These are phyloP conservation scores for Epichloe gansuensis DNA, from an alignment of 2,329 filamentous ascomycete genomes.

Conservation along the genomic window DNA sequence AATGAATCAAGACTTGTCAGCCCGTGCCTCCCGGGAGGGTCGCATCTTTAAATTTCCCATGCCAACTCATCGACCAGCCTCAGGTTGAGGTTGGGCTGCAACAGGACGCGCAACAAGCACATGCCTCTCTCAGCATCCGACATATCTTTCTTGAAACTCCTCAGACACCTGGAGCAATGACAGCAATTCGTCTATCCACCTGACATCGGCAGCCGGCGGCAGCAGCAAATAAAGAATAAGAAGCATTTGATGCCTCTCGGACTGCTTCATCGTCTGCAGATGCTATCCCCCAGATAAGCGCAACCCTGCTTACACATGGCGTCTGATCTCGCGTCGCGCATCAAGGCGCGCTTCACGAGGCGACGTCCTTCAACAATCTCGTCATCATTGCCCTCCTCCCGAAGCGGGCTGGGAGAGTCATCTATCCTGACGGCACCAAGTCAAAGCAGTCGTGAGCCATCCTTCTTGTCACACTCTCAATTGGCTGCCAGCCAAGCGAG, in stretches of 20 bases:
- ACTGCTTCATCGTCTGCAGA: background rate
- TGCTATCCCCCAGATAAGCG: conserved; percentile 4
- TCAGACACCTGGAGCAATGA: background rate
- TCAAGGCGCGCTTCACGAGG: conserved; percentile 34
- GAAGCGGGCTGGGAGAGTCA: conserved; percentile 11
- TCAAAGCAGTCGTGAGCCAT: conserved; percentile 7
- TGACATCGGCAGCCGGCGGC: background rate
- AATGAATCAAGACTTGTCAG: background rate
- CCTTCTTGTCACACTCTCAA: background rate
- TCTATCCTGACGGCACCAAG: conserved; percentile 6
- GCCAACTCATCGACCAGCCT: background rate
- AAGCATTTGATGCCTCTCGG: background rate
- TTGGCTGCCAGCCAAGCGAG: conserved; percentile 2
- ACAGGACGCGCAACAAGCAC: background rate
- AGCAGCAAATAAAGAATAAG: background rate
- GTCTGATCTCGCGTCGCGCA: conserved; percentile 31
- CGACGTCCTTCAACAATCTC: conserved; percentile 28
- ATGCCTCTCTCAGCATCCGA: background rate
- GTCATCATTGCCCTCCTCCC: conserved; percentile 26
- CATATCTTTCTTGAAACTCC: background rate
- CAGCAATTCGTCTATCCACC: background rate
- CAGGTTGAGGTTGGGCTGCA: background rate
- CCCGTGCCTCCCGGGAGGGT: background rate
- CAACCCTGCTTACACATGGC: conserved; percentile 22
- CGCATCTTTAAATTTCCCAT: background rate